Conservation (phyloP, 805 yeast species). For the Wickerhamiella galacta region DNA sequence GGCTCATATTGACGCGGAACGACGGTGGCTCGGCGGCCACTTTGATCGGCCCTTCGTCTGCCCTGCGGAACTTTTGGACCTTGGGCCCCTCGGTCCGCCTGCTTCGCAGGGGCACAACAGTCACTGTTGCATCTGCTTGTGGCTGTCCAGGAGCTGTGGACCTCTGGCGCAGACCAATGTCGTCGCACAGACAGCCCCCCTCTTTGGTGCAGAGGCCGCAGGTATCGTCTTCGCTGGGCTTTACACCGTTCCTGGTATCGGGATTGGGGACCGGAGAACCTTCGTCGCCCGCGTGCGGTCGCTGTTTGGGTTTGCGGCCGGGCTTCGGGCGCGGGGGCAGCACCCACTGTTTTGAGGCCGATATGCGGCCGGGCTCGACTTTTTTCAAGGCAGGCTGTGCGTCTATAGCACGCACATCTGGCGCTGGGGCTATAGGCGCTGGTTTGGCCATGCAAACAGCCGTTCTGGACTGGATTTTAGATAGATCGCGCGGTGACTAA, state of each 20-base stretch:
- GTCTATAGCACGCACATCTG: too few species aligned
- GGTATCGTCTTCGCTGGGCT: conserved; percentile 9
- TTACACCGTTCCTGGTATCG: neutral
- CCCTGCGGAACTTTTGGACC: neutral
- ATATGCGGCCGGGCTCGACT: too few species aligned
- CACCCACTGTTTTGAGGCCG: conserved; percentile 66
- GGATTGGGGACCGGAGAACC: too few species aligned
- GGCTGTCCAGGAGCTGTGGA: neutral
- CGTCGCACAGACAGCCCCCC: conserved; percentile 21
- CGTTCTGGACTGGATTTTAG: too few species aligned
- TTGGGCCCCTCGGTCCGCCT: neutral
- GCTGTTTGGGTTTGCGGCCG: conserved; percentile 67
- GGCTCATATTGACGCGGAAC: conserved; percentile 5
- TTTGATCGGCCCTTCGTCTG: neutral
- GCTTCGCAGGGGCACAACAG: conserved; percentile 9
- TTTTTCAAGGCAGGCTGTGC: too few species aligned
- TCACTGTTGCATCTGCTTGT: neutral
- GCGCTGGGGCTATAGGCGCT: too few species aligned
- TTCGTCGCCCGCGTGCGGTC: too few species aligned
- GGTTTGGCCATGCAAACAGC: too few species aligned
- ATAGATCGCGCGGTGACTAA: too few species aligned
- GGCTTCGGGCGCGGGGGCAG: conserved; percentile 73
- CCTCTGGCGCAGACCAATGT: conserved; percentile 15
- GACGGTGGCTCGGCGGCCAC: conserved; percentile 2
- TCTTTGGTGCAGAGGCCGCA: conserved; percentile 22